Conservation (phyloP, 2,329 filamentous ascomycete genomes). For the Fusarium sp. region DNA sequence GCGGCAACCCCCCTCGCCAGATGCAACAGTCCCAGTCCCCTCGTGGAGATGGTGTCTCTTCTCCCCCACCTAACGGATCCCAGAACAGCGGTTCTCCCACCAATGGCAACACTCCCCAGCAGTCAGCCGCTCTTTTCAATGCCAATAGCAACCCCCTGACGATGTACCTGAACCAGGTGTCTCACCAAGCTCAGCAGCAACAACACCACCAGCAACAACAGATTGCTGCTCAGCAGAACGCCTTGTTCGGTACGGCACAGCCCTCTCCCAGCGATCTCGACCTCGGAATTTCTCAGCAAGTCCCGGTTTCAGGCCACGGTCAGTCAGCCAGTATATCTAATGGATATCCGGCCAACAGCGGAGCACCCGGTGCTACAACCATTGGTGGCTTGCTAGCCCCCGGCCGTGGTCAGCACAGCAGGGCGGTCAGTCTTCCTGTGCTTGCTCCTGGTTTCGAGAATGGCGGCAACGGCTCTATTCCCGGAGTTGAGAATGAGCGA, state of each 20-base stretch:
- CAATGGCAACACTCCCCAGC: conserved; percentile 70
- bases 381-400: conserved; percentile 85
- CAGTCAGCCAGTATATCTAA: conserved; percentile 77
- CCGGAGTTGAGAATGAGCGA: conserved; percentile 67
- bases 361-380: conserved; percentile 73
- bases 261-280: conserved; percentile 71
- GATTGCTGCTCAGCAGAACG: conserved; percentile 82
- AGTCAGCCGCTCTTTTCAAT: conserved; percentile 83
- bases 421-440: conserved; percentile 89
- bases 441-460: conserved; percentile 76
- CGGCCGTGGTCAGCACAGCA: conserved; percentile 76
- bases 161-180: conserved; percentile 90
- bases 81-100: conserved; percentile 72
- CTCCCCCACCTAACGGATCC: conserved; percentile 72
- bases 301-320: conserved; percentile 73
- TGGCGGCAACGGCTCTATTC: conserved; percentile 66
- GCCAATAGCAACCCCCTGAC: conserved; percentile 90
- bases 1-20: conserved; percentile 95
- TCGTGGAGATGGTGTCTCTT: conserved; percentile 71
- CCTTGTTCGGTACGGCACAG: conserved; percentile 82
- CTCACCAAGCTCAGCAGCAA: conserved; percentile 79
- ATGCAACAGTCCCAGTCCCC: conserved; percentile 79
- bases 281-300: conserved; percentile 73
- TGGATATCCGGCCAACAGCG: conserved; percentile 69
- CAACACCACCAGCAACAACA: conserved; percentile 82